Percentiles rank a stretch among this genome's conserved stretches.
Evolutionary conservation across 2,329 filamentous ascomycete genomes (phyloP).

Genomic region (Volutella citrinella): DNA sequence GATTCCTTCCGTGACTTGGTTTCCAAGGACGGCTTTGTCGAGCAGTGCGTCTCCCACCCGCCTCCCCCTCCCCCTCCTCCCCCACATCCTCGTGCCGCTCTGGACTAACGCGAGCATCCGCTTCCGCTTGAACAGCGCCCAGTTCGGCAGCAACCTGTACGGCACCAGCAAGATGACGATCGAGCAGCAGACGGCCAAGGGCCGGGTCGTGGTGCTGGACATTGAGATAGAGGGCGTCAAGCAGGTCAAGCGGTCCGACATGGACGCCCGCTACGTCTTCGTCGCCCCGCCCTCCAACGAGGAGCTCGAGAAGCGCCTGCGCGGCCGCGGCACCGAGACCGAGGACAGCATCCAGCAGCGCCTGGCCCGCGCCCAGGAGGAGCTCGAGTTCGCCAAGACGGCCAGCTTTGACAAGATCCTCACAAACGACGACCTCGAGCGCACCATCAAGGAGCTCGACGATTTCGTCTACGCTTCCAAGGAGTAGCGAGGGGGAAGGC

Average conservation of each 20-base stretch:
- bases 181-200: slow-evolving; percentile 67
- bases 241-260: slow-evolving; percentile 76
- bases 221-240: slow-evolving; percentile 99
- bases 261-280: slow-evolving; percentile 80
- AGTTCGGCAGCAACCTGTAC: slow-evolving; percentile 84
- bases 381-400: slow-evolving; percentile 70
- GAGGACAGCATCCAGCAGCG: slow-evolving; percentile 70
- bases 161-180: slow-evolving; percentile 81
- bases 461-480: slow-evolving; percentile 39
- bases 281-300: slow-evolving; percentile 75
- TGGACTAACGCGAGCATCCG: too few species aligned
- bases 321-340: slow-evolving; percentile 72
- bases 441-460: slow-evolving; percentile 52
- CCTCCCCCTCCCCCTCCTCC: neutral
- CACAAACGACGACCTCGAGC: slow-evolving; percentile 43
- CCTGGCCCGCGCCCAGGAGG: slow-evolving; percentile 66
- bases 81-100: too few species aligned
- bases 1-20: slow-evolving; percentile 67
- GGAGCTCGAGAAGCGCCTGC: slow-evolving; percentile 70
- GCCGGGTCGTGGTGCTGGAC: slow-evolving; percentile 77
- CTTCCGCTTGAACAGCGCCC: too few species aligned
- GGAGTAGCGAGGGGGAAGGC: too few species aligned
- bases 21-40: slow-evolving; percentile 70
- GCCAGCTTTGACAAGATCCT: slow-evolving; percentile 47
- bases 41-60: slow-evolving; percentile 43